Percentiles rank a stretch among this genome's conserved stretches.
Conservation (phyloP, 495 filamentous ascomycete genomes). For the Talaromyces adpressus region DNA sequence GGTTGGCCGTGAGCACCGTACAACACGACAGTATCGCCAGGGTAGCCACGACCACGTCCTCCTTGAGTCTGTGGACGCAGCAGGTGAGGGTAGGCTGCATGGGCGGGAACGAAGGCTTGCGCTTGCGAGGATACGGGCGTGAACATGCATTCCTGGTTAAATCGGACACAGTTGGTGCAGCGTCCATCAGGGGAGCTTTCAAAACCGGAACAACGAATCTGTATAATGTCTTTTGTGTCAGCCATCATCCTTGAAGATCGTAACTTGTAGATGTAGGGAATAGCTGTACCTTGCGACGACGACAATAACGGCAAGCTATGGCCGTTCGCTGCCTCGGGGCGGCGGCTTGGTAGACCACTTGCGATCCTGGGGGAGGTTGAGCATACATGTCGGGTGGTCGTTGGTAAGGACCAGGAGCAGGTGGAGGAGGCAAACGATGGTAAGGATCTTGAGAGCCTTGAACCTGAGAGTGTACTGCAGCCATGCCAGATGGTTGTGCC, state of each 20-base stretch:
- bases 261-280: neutral
- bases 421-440: slow-evolving; percentile 34
- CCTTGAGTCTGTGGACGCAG: slow-evolving; percentile 37
- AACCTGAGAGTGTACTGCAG: slow-evolving; percentile 29
- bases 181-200: slow-evolving; percentile 69
- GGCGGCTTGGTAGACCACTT: slow-evolving; percentile 56
- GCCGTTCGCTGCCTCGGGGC: slow-evolving; percentile 75
- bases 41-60: slow-evolving; percentile 32
- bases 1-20: slow-evolving; percentile 77
- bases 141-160: slow-evolving; percentile 82
- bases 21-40: slow-evolving; percentile 35
- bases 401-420: slow-evolving; percentile 30
- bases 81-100: slow-evolving; percentile 57
- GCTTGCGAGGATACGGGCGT: slow-evolving; percentile 77
- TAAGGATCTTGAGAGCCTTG: slow-evolving; percentile 32
- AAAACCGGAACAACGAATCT: slow-evolving; percentile 85
- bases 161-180: slow-evolving; percentile 72
- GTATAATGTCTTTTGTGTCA: neutral
- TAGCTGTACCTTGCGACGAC: slow-evolving; percentile 69
- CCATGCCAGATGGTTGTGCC: slow-evolving; percentile 36
- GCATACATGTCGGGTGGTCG: slow-evolving; percentile 38
- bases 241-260: neutral
- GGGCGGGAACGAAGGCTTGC: slow-evolving; percentile 77
- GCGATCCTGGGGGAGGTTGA: slow-evolving; percentile 33
- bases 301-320: slow-evolving; percentile 80